Base-by-base conservation (phyloP, 495 filamentous ascomycete species). In the Penicillium manginii region DNA sequence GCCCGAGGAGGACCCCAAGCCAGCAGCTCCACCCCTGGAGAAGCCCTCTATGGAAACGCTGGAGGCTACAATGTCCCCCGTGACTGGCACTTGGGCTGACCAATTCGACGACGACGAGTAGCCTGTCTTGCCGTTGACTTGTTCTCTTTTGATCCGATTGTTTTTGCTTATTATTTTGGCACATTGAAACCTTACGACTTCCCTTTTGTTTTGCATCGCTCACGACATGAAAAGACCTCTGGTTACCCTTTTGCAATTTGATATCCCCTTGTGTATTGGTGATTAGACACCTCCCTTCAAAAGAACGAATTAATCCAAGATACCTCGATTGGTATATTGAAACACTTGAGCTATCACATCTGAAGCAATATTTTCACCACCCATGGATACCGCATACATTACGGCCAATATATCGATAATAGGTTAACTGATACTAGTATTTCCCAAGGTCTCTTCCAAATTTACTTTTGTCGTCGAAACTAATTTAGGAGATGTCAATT, bases 31-130 rank as follows among this genome's bases (percentile, higher is more conserved):
- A 4, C 10, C 45, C 45, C 21, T 23, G 21, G 61, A 51, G 22
- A 63, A 55, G 2, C 54, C 52, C 3, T 37, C 37, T 14, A 59
- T 70, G 65, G 67, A 70, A 19, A 70, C 58, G 26, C 56, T 70
- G 19, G 66, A 69, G 12, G 55, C 60, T 40, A 54, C 69, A 0
- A 66, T 70, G 18, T 61, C 60, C 15, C 70, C 65, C 2, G 54
- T 63, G 15, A 56, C 65, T 35, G 69, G 69, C 23, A 78, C 65
- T 48, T 78, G 76, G 76, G 76, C 75, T 12, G 76, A 78, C 55
- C 71, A 76, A 55, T 64, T 78, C 10, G 67, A 68, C 3, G 73
- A 75, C 35, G 35, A 43, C 2, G 29, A 55, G 19, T 14, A 42
- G 26, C 18, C 17, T n/a, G 17, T 4, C 26, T 29, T 21, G 21